Evolutionary conservation across 164 flowering plant genomes (phyloP), one percentile per base, ranked within the genome.

Genomic region (Vitis labrusca): DNA sequence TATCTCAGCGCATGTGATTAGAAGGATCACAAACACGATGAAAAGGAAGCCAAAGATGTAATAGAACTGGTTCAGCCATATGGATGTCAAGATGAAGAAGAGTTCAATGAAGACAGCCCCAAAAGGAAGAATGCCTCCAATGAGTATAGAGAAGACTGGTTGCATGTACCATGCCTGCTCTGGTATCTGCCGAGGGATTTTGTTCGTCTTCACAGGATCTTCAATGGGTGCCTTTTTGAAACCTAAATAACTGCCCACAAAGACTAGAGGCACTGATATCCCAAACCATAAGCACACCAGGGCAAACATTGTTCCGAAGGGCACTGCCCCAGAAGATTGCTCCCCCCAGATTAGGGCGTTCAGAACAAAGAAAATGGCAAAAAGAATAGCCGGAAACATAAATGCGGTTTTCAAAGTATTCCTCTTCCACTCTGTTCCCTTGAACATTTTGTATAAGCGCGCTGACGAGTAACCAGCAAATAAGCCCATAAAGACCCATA

Each of bases 11-110:
- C 92, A 91, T 30, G 94, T 92, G 76, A 92, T 81, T 53, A 92
- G 68, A n/a, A 92, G 84, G 76, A 92, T 92, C 14, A 92, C 82
- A 56, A 92, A 92, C 30, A 92, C 97, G 2, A 92, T 88, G 85
- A 92, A 90, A 53, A 92, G 92, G 82, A 92, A 92, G 30, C 97
- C 95, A 27, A 92, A 92, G 80, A 92, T 92, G 85, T 92, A 92
- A 64, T 90, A 90, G 86, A 92, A 90, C 84, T 92, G 97, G 83
- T 92, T 92, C 76, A 88, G 79, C 91, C 91, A 87, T 64, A 87
- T 85, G 62, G 91, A 87, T 5, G 89, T 87, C 77, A 90, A 74
- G 76, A 90, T 88, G 82, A 90, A 90, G 89, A 89, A 90, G 63
- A 90, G 86, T 68, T 88, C 92, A 30, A 88, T 89, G 74, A 89